These are phyloP conservation scores for Cynanchum wilfordii DNA, from an alignment of 257 asterid species.

Conservation along the genomic window DNA sequence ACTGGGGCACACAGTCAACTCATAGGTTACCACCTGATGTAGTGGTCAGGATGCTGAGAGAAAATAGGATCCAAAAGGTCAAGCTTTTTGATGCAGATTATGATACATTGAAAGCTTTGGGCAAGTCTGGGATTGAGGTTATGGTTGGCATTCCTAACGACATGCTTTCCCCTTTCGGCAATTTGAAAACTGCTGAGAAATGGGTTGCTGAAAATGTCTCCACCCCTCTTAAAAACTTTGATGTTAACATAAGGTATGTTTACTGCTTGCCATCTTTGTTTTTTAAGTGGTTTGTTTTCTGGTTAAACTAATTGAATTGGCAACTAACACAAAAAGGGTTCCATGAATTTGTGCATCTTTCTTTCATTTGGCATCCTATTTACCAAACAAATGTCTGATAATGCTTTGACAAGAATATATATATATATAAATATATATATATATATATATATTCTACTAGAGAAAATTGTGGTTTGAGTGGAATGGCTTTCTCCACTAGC, in stretches of 20 bases:
- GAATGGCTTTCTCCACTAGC: background rate
- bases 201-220: conserved; percentile 79
- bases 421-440: too few species aligned
- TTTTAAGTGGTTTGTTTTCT: background rate
- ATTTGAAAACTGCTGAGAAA: conserved; percentile 62
- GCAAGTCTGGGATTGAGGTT: conserved; percentile 68
- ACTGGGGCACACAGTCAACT: conserved; percentile 80
- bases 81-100: conserved; percentile 85
- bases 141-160: conserved; percentile 96
- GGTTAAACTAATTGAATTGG: background rate
- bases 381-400: too few species aligned
- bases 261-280: background rate
- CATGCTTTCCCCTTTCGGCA: conserved; percentile 58
- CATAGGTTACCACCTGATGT: conserved; percentile 57
- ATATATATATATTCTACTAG: background rate
- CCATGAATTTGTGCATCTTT: background rate
- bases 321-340: background rate
- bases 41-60: conserved; percentile 73
- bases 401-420: background rate
- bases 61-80: conserved; percentile 71
- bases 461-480: background rate
- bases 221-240: conserved; percentile 39
- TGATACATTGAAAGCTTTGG: conserved; percentile 64
- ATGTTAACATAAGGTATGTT: conserved; percentile 64
- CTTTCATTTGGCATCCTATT: background rate